Conservation (phyloP, 352 stramenopile genomes). For the Phytophthora macrochlamydospora region DNA sequence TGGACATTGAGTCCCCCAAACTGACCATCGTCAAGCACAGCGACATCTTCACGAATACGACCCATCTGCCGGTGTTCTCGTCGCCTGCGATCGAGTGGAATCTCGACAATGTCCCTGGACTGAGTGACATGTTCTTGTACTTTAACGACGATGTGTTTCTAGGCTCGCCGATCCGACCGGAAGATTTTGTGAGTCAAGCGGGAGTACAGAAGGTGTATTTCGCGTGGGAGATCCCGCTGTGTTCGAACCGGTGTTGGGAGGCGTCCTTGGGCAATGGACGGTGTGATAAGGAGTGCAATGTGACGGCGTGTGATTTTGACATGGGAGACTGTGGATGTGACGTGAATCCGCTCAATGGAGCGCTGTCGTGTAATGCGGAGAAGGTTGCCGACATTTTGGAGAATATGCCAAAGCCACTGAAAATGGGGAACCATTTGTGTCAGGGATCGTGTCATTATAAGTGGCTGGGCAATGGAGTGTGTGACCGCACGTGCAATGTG, state of each 20-base stretch:
- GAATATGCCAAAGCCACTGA: conserved; percentile 44
- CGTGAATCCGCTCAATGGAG: conserved; percentile 49
- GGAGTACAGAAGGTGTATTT: conserved; percentile 93
- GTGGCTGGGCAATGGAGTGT: conserved; percentile 85
- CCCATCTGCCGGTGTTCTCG: conserved; percentile 93
- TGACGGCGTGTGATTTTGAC: conserved; percentile 90
- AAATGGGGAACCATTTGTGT: conserved; percentile 68
- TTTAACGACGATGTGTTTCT: conserved; percentile 98
- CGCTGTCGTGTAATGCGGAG: conserved; percentile 55
- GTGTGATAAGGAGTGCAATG: conserved; percentile 92
- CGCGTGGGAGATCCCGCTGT: conserved; percentile 93
- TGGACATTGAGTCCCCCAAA: conserved; percentile 84
- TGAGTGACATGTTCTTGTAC: conserved; percentile 94
- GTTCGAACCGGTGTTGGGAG: conserved; percentile 78
- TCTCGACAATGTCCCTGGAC: conserved; percentile 92
- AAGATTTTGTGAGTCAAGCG: conserved; percentile 91
- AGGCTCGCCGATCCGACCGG: conserved; percentile 80
- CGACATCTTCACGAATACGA: conserved; percentile 91
- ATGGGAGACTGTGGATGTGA: conserved; percentile 93
- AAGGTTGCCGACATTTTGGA: conserved; percentile 73
- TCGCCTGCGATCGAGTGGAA: conserved; percentile 95
- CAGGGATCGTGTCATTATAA: conserved; percentile 70
- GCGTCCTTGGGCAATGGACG: conserved; percentile 77
- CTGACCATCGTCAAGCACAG: conserved; percentile 90
- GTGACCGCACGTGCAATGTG: conserved; percentile 81